Evolutionary conservation across 78 protist genomes (phyloP).

Genomic region (Polysphondylium violaceum): DNA sequence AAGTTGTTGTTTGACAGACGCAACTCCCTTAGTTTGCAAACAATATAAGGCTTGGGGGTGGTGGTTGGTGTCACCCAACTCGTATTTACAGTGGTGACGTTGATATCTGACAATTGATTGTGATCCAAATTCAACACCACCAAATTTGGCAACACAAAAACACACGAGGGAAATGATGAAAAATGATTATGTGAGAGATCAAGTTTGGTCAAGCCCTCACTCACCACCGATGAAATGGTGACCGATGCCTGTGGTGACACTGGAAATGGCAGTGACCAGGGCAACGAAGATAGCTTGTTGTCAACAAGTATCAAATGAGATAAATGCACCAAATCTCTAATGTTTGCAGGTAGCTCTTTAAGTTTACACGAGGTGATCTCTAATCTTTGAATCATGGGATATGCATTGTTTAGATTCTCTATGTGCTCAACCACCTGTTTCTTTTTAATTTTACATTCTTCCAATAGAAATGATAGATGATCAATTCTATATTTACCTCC

Average conservation of each 20-base stretch:
- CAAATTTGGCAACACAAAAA: slow-evolving; percentile 17
- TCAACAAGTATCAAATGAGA: neutral
- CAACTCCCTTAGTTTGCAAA: slow-evolving; percentile 18
- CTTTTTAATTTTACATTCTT: slow-evolving; percentile 25
- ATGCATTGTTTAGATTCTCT: neutral
- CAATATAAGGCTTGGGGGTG: neutral
- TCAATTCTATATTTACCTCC: slow-evolving; percentile 44
- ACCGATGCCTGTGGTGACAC: neutral
- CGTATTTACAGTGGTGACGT: neutral
- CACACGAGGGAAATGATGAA: slow-evolving; percentile 21
- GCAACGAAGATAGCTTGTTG: slow-evolving; percentile 11
- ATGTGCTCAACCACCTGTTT: slow-evolving; percentile 14
- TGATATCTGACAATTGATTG: slow-evolving; percentile 1
- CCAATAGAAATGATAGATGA: neutral
- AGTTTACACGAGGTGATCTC: slow-evolving; percentile 8
- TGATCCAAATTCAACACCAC: neutral
- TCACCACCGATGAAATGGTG: neutral
- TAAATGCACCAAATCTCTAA: neutral
- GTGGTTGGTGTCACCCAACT: neutral
- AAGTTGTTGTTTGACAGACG: slow-evolving; percentile 22
- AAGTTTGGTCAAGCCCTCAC: neutral
- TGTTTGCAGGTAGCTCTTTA: neutral
- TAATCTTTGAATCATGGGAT: slow-evolving; percentile 9
- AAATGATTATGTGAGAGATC: slow-evolving; percentile 15
- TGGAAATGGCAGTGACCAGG: slow-evolving; percentile 42